Conservation (phyloP, 2,329 filamentous ascomycete species). For the Huntiella bhutanensis region DNA sequence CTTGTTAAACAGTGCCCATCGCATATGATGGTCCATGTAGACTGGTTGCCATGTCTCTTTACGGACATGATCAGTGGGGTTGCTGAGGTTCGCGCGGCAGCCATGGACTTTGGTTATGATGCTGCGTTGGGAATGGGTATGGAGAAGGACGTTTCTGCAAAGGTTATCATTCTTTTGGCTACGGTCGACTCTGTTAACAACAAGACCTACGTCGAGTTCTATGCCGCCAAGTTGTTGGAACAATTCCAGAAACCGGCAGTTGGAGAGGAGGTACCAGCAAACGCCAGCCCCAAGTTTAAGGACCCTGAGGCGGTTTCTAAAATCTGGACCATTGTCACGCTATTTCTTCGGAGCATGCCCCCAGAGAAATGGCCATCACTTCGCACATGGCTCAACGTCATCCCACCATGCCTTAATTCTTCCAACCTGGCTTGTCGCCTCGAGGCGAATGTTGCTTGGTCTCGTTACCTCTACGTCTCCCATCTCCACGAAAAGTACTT, state of each 20-base stretch:
- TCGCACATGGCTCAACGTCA: conserved; percentile 54
- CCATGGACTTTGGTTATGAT: conserved; percentile 55
- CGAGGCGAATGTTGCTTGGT: conserved; percentile 73
- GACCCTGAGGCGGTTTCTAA: conserved; percentile 47
- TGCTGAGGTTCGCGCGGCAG: conserved; percentile 56
- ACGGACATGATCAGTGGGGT: conserved; percentile 62
- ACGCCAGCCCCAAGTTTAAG: conserved; percentile 2
- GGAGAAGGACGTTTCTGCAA: conserved; percentile 47
- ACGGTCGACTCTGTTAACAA: conserved; percentile 23
- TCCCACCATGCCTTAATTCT: conserved; percentile 71
- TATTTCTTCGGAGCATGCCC: conserved; percentile 48
- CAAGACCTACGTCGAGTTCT: conserved; percentile 48
- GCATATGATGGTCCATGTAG: conserved; percentile 49
- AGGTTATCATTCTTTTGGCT: conserved; percentile 40
- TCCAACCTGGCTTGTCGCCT: conserved; percentile 49
- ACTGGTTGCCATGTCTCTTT: conserved; percentile 73
- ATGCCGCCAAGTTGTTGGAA: conserved; percentile 44
- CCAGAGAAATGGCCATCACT: conserved; percentile 55
- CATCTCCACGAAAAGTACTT: conserved; percentile 42
- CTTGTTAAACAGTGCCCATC: conserved; percentile 52
- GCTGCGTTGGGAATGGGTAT: conserved; percentile 50
- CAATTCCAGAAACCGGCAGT: conserved; percentile 40
- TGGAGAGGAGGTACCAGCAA: conserved; percentile 7
- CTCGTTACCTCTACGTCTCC: conserved; percentile 59
- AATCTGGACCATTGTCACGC: conserved; percentile 69